Evolutionary conservation across 2,329 filamentous ascomycete genomes (phyloP).

Genomic region (Diaporthe caulivora): DNA sequence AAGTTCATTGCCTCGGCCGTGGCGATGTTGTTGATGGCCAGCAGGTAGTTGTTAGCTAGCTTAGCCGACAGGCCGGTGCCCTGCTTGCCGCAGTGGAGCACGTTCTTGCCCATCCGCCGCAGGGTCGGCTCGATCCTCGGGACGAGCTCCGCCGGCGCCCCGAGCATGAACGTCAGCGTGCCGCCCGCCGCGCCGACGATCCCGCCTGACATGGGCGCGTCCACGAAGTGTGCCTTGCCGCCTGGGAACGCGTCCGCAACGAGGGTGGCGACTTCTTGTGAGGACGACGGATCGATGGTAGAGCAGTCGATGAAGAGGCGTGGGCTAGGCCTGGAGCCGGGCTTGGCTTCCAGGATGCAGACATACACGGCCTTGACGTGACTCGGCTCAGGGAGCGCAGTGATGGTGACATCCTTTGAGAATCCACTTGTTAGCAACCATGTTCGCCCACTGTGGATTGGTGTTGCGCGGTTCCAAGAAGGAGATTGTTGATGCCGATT

Average conservation of each 20-base stretch:
- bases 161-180: constrained; percentile 96
- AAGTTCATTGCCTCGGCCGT: constrained; percentile 76
- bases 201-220: constrained; percentile 97
- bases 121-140: constrained; percentile 77
- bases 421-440: constrained; percentile 35
- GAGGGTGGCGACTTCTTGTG: constrained; percentile 78
- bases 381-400: constrained; percentile 87
- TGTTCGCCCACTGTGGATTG: not conserved
- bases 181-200: constrained; percentile 91
- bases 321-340: constrained; percentile 63
- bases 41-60: constrained; percentile 95
- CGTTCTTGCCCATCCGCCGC: constrained; percentile 85
- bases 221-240: constrained; percentile 82
- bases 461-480: constrained; percentile 12
- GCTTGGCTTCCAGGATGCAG: constrained; percentile 74
- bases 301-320: constrained; percentile 96
- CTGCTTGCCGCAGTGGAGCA: constrained; percentile 87
- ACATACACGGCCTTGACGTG: constrained; percentile 89
- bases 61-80: constrained; percentile 91
- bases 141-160: constrained; percentile 72
- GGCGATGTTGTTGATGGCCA: constrained; percentile 91
- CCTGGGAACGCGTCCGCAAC: constrained; percentile 68
- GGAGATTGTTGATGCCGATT: constrained; percentile 41
- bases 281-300: constrained; percentile 93
- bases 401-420: constrained; percentile 83